Base-by-base conservation (phyloP, 2,329 filamentous ascomycete genomes). In the Fonsecaea monophora region DNA sequence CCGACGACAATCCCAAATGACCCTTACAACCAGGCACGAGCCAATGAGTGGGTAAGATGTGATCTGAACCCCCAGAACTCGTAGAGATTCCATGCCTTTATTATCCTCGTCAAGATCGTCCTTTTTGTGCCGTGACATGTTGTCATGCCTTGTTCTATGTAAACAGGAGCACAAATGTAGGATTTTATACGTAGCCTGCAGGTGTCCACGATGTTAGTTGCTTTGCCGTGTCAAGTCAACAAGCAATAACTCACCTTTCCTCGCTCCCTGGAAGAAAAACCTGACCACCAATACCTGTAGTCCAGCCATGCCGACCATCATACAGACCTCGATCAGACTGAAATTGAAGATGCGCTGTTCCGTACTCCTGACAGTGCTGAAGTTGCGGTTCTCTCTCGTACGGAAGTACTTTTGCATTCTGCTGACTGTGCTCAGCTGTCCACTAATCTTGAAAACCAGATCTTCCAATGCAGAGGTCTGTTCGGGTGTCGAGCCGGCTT, bases 341-440 rank as follows among this genome's bases (percentile, higher is more conserved):
- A 99, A 97, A 82, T 97, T 98, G 83, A 97, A 93, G 75, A 99
- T 99, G 70, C 95, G 87, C 78, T 88, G 88, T 84, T 99, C 95
- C 48, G 95, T 99, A 82, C 94, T 97, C 79, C 92, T 87, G 74
- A 99, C 95, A 9, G 95, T 99, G 82, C 92, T 96, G 82, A 99
- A 98, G 82, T 99, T 99, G 69, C 95, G 88, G 86, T 99, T 99
- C 85, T 99, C 95, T 72, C 95, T 89, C 2, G 95, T 99, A 70
- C 96, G 91, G 89, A 99, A 99, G 84, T 99, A 99, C 80, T 99
- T 99, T 77, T 99, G 95, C 83, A 97, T 97, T 76, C 95, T 88
- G 50, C 92, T 93, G 77, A 99, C 95, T 69, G 94, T 97, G 13
- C 93, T 97, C 59, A 99, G 83, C 77, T 96, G 92, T 70, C 92